Evolutionary conservation across 2,329 filamentous ascomycete genomes (phyloP), one percentile per base, ranked within the genome.

Genomic region (Ophiostoma himal-ulmi): DNA sequence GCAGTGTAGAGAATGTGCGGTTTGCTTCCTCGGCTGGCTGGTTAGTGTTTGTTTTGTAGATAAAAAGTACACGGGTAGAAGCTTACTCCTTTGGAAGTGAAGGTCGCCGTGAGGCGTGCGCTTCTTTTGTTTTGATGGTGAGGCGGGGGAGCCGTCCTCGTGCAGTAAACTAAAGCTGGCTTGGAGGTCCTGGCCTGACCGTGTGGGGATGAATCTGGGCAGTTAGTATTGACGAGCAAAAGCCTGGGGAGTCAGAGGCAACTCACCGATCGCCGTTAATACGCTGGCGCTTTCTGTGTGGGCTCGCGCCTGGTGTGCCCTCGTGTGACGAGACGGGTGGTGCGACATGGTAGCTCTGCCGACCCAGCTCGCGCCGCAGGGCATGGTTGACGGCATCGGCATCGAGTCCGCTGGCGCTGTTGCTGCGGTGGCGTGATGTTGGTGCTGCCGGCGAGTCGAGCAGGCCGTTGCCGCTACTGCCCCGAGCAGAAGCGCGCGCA

Each of bases 141-240:
- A 97, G 14, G 94, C 91, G 26, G 95, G 95, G 26, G 94, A 97
- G 54, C 91, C 93, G 78, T 97, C 93, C 73, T 97, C 94, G 77
- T 96, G 92, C 37, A 98, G 84, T 70, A 98, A 83, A 78, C 89
- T 97, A 80, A 95, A 98, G 79, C 93, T 96, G 69, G 94, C 93
- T 78, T 94, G 91, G 34, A 98, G 83, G 79, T 99, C 95, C 79
- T 97, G 93, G 6, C 94, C 95, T 74, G 94, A 90, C 60, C 95
- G 88, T 75, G 95, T 96, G 37, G 95, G 95, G 75, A 99, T 98
- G 78, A 99, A 99, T 76, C 95, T 96, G 77, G 57, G 5, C 2
- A 1, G 26, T 68, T 14, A 48, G 22, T 65, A 62, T 70, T 69
- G 69, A 48, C 2, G 10, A 34, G 54, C 17, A 39, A 39, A 39